Evolutionary conservation across 2,329 filamentous ascomycete genomes (phyloP), one percentile per base, ranked within the genome.

Genomic region (Corinectria fuckeliana): DNA sequence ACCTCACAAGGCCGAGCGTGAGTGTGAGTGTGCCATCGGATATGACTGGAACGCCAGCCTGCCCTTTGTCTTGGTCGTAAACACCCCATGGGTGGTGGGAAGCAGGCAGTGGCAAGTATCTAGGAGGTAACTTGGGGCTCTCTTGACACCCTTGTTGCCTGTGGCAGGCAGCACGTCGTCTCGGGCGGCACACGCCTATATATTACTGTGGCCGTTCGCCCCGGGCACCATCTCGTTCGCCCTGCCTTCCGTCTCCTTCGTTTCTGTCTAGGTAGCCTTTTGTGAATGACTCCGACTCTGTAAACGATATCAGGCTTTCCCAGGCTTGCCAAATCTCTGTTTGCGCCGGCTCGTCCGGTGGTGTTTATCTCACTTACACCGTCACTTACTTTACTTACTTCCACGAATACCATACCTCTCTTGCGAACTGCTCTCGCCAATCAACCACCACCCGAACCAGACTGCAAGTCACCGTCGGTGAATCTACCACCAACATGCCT

Each of bases 401-500:
- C n/a, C n/a, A n/a, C n/a, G n/a, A n/a, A n/a, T n/a, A n/a, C n/a
- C n/a, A n/a, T n/a, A n/a, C n/a, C n/a, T n/a, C n/a, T n/a, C n/a
- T n/a, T n/a, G n/a, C n/a, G n/a, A n/a, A n/a, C n/a, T n/a, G n/a
- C n/a, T n/a, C n/a, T n/a, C n/a, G n/a, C 45, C 32, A 50, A 44
- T 49, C 14, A 18, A 58, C 53, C 50, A 57, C 25, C 38, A 36
- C 49, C 30, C 45, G 44, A 56, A 14, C 6, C 34, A 30, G 26
- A 44, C 44, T 5, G 11, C 51, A 30, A 30, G 36, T 48, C 53
- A 52, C 52, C 23, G 45, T 28, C 38, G n/a, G 6, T 10, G 38
- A 20, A 39, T 26, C 30, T 20, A 26, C 49, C 38, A 58, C 8
- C 45, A 64, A 34, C 55, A 80, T 81, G 79, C 72, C 77, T 56